These are phyloP conservation scores for Dissophora globulifera DNA, from an alignment of 192 early-diverging fungal genomes.

Conservation along the genomic window DNA sequence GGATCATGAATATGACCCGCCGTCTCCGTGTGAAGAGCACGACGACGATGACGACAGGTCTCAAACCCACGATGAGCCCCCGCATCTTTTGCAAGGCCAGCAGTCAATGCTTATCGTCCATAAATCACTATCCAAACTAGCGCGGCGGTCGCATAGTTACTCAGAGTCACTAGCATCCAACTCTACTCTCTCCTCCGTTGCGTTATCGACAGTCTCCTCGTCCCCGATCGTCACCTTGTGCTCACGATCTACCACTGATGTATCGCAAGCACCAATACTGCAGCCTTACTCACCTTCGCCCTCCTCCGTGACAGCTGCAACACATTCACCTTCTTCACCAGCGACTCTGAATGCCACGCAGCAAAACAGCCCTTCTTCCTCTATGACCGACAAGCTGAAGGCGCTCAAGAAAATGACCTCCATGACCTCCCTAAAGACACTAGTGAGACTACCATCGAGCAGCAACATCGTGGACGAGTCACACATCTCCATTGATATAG, in stretches of 20 bases:
- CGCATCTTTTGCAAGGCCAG: background rate
- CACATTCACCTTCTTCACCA: background rate
- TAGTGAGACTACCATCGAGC: too few relatives aligned
- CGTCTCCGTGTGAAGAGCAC: background rate
- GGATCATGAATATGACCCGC: too few relatives aligned
- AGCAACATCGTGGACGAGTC: too few relatives aligned
- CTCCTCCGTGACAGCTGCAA: background rate
- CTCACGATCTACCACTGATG: background rate
- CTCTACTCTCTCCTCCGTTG: constrained; percentile 1
- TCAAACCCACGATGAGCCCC: background rate
- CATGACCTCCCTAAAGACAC: too few relatives aligned
- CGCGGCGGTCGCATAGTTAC: background rate
- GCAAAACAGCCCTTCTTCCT: background rate
- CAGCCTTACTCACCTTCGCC: background rate
- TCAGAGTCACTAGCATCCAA: constrained; percentile 4
- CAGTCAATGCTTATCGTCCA: constrained; percentile 1
- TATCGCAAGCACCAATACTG: too few relatives aligned
- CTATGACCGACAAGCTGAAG: constrained; percentile 1
- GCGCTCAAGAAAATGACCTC: background rate
- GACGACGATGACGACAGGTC: background rate
- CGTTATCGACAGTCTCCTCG: background rate
- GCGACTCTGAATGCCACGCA: constrained; percentile 7
- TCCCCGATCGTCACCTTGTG: background rate
- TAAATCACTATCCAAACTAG: constrained; percentile 14
- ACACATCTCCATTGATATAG: background rate